Evolutionary conservation across 1,284 basidiomycete genomes (phyloP).

Genomic region (Pholiota adiposa): DNA sequence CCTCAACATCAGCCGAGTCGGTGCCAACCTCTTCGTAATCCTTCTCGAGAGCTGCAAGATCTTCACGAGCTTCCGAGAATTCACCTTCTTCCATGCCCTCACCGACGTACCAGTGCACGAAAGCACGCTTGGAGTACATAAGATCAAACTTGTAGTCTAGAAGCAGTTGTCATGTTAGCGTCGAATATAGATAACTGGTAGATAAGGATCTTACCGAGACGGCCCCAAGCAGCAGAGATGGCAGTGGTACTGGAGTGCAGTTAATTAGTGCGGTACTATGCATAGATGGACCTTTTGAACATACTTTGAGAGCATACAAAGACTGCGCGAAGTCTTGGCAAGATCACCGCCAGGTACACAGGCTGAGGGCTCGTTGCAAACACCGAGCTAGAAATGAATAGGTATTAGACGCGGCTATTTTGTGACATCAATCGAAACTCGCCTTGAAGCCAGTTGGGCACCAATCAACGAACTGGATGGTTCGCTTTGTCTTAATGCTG

Average conservation of each 20-base stretch:
- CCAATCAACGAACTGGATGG: slow-evolving; percentile 99
- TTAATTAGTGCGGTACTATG: neutral
- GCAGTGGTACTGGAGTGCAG: slow-evolving; percentile 69
- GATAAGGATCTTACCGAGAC: slow-evolving; percentile 48
- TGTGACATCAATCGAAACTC: neutral
- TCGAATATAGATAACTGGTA: neutral
- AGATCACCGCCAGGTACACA: slow-evolving; percentile 94
- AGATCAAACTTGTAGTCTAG: slow-evolving; percentile 98
- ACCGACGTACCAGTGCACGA: slow-evolving; percentile 98
- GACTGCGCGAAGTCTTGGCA: slow-evolving; percentile 90
- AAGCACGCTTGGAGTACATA: slow-evolving; percentile 95
- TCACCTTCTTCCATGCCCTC: slow-evolving; percentile 99
- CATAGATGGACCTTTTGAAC: neutral
- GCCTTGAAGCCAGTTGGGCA: slow-evolving; percentile 94
- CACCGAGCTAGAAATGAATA: slow-evolving; percentile 62
- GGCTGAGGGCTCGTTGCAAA: slow-evolving; percentile 95
- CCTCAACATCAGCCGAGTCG: slow-evolving; percentile 87
- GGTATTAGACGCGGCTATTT: neutral
- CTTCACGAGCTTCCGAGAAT: slow-evolving; percentile 97
- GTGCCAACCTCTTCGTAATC: slow-evolving; percentile 96
- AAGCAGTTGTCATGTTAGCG: neutral
- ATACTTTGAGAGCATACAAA: slow-evolving; percentile 92
- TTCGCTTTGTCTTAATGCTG: slow-evolving; percentile 95
- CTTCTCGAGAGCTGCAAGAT: slow-evolving; percentile 96
- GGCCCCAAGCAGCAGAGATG: slow-evolving; percentile 93